Conservation (phyloP, 192 early-diverging fungal genomes). For the Dissophora globulifera region DNA sequence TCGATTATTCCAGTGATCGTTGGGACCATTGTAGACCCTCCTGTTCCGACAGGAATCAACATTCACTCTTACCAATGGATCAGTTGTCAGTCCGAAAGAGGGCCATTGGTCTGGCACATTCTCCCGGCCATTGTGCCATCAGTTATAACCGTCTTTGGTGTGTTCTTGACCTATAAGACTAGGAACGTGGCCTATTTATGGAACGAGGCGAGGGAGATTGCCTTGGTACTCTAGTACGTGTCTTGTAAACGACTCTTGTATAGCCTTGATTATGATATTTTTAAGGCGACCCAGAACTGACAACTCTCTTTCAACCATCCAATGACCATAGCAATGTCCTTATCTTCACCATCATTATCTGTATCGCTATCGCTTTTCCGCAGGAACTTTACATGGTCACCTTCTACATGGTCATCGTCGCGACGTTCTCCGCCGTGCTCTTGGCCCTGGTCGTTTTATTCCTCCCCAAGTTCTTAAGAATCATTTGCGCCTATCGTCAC, state of each 20-base stretch:
- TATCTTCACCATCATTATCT: constrained; percentile 2
- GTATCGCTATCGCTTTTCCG: constrained; percentile 6
- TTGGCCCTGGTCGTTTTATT: constrained; percentile 17
- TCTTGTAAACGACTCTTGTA: background rate
- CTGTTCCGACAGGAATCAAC: too few relatives aligned
- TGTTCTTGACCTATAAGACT: constrained; percentile 29
- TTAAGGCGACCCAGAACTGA: too few relatives aligned
- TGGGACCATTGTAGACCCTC: too few relatives aligned
- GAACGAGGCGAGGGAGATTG: constrained; percentile 37
- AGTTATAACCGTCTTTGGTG: constrained; percentile 20
- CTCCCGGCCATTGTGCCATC: background rate
- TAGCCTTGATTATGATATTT: background rate
- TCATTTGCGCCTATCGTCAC: background rate
- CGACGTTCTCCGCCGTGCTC: background rate
- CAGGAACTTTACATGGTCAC: constrained; percentile 3
- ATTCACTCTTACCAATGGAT: constrained; percentile 3
- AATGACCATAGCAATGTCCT: constrained; percentile 13
- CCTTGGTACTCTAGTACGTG: constrained; percentile 34
- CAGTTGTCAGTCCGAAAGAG: background rate
- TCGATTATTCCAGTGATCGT: background rate
- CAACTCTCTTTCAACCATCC: too few relatives aligned
- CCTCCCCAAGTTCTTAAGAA: constrained; percentile 15
- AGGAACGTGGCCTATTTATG: constrained; percentile 25
- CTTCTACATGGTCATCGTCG: constrained; percentile 12
- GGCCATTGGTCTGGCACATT: background rate